Base-by-base conservation (phyloP, 2,329 filamentous ascomycete genomes). In the Hymenoscyphus linearis region DNA sequence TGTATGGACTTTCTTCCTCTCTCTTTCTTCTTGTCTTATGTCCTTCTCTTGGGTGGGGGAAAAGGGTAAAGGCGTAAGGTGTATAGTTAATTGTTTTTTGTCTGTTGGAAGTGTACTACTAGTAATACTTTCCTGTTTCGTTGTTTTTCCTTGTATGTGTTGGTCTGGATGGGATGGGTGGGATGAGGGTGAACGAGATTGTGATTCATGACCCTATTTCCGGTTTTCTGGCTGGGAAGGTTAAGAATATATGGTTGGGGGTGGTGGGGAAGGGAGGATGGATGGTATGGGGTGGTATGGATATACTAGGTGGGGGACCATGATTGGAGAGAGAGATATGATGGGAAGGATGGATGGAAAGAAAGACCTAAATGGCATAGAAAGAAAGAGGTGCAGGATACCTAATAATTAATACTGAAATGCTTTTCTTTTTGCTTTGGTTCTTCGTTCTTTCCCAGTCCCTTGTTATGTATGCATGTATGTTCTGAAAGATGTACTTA, bases 401-500 rank as follows among this genome's bases (percentile, higher is more conserved):
- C 54, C 54, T 56, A 44, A 56, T 56, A n/a, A 40, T 22, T 56
- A 56, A 56, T 56, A 56, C 3, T 26, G 14, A 36, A 34, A n/a
- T 57, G 36, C 13, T 22, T 14, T 34, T 50, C 44, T 57, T 26
- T 13, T 27, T 58, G 25, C 40, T 53, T 12, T 50, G 44, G 16
- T 52, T 1, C 2, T 27, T 25, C 22, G 47, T 25, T 22, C 2
- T 26, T 52, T 52, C 14, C 37, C 9, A n/a, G n/a, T n/a, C n/a
- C n/a, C n/a, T n/a, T n/a, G n/a, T n/a, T n/a, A n/a, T n/a, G n/a
- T n/a, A n/a, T n/a, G n/a, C n/a, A n/a, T n/a, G n/a, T n/a, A n/a
- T n/a, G n/a, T n/a, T n/a, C n/a, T n/a, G n/a, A n/a, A n/a, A n/a
- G n/a, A n/a, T n/a, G n/a, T n/a, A n/a, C n/a, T n/a, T n/a, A n/a